These are phyloP conservation scores for Colletotrichum navitas DNA, from an alignment of 2,329 filamentous ascomycete genomes.

Conservation along the genomic window DNA sequence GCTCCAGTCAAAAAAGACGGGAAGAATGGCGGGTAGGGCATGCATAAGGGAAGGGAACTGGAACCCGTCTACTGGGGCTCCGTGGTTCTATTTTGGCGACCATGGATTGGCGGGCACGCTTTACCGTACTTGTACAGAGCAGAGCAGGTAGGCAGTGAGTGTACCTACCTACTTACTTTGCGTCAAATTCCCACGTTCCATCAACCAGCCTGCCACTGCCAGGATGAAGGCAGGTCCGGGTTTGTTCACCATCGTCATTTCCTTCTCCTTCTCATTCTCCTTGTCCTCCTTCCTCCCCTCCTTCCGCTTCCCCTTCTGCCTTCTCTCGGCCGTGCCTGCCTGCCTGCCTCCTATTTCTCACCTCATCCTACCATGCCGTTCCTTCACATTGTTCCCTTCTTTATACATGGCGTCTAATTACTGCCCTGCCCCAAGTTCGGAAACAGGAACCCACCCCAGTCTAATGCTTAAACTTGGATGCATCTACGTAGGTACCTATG, in stretches of 20 bases:
- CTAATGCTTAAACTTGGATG: background rate
- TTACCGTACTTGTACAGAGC: background rate
- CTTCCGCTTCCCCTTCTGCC: background rate
- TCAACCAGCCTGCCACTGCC: background rate
- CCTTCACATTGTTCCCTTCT: constrained; percentile 2
- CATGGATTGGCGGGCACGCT: background rate
- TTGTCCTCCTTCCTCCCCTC: background rate
- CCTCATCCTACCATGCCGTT: constrained; percentile 16
- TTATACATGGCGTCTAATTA: constrained; percentile 3
- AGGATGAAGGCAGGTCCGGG: background rate
- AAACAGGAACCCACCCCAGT: background rate
- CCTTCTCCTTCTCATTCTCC: background rate
- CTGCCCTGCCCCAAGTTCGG: constrained; percentile 7
- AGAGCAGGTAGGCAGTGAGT: background rate
- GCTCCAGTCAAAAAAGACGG: constrained; percentile 8
- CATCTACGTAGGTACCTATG: background rate
- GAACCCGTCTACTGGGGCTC: constrained; percentile 29
- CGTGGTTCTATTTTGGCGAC: constrained; percentile 24
- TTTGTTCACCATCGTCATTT: background rate
- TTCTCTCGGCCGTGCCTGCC: background rate
- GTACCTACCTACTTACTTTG: background rate
- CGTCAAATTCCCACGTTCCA: background rate
- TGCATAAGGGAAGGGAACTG: constrained; percentile 25
- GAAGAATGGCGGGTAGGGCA: constrained; percentile 1
- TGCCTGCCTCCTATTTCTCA: background rate